Evolutionary conservation across 2,329 filamentous ascomycete genomes (phyloP).

Genomic region (Setomelanomma holmii): DNA sequence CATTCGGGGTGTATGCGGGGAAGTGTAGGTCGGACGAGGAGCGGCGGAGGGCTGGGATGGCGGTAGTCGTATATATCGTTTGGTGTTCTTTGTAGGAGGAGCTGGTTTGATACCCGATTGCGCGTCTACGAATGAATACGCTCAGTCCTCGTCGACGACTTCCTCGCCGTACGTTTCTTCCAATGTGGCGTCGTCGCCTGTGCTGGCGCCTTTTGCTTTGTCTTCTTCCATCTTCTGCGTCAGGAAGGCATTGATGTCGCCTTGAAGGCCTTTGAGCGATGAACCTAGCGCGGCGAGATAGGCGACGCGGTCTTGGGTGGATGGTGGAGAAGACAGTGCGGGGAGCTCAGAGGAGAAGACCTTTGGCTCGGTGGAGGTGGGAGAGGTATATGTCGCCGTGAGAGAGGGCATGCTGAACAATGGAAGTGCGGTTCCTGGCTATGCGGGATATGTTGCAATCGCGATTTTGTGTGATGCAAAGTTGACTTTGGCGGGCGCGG

Average conservation of each 20-base stretch:
- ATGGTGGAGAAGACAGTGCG: conserved; percentile 19
- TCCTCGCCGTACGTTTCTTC: conserved; percentile 90
- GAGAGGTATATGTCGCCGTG: conserved; percentile 61
- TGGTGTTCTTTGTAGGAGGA: not conserved
- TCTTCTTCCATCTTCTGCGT: conserved; percentile 79
- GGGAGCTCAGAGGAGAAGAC: conserved; percentile 34
- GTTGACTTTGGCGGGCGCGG: not conserved
- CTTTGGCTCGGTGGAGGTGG: conserved; percentile 49
- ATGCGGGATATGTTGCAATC: not conserved
- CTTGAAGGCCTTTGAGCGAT: conserved; percentile 67
- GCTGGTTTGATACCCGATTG: not conserved
- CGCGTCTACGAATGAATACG: not conserved
- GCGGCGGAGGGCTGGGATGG: conserved; percentile 2
- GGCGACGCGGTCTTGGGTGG: conserved; percentile 60
- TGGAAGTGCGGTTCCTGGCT: conserved; percentile 9
- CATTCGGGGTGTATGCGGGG: conserved; percentile 57
- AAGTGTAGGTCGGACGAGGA: conserved; percentile 29
- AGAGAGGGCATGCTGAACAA: conserved; percentile 41
- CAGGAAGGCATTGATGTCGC: conserved; percentile 72
- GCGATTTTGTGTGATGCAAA: not conserved
- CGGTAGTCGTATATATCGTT: conserved; percentile 5
- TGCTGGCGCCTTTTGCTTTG: conserved; percentile 55
- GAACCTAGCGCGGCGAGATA: conserved; percentile 67
- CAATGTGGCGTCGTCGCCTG: conserved; percentile 50
- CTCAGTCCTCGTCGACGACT: conserved; percentile 67